Percentiles rank a stretch among this genome's conserved stretches.
These are phyloP conservation scores for Mycena leptocephala DNA, from an alignment of 768 basidiomycete species.

Conservation along the genomic window DNA sequence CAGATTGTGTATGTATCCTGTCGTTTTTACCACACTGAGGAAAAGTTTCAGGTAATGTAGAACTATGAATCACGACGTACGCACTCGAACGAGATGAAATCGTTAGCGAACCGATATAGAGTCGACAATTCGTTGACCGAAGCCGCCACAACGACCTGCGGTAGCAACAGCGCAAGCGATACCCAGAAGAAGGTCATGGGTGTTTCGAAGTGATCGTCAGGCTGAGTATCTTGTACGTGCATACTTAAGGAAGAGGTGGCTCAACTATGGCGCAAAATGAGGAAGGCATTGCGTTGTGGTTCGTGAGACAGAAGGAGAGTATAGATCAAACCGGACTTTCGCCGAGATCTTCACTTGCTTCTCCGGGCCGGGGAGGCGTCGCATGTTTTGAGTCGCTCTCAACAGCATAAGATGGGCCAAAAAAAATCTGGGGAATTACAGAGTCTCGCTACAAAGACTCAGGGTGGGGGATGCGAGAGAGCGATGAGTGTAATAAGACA, in stretches of 20 bases:
- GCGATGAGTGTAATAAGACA: too few species aligned
- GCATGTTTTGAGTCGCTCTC: too few species aligned
- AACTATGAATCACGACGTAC: background rate
- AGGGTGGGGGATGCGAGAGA: too few species aligned
- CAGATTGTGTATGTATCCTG: conserved; percentile 41
- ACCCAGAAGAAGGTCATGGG: background rate
- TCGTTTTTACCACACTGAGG: conserved; percentile 27
- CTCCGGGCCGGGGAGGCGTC: too few species aligned
- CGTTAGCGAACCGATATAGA: conserved; percentile 19
- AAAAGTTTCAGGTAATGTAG: background rate
- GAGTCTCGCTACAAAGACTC: too few species aligned
- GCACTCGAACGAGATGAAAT: conserved; percentile 26
- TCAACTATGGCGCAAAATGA: background rate
- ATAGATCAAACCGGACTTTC: too few species aligned
- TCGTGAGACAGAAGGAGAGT: too few species aligned
- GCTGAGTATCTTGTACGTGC: too few species aligned
- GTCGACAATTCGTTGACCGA: background rate
- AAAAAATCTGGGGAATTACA: too few species aligned
- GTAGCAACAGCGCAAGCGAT: background rate
- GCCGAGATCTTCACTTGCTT: too few species aligned
- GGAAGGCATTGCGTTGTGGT: background rate
- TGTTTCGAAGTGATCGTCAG: background rate
- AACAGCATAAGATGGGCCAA: too few species aligned
- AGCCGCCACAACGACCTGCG: background rate
- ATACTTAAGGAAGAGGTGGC: background rate